Evolutionary conservation across 768 basidiomycete species (phyloP).

Genomic region (Coprinopsis cinerea): DNA sequence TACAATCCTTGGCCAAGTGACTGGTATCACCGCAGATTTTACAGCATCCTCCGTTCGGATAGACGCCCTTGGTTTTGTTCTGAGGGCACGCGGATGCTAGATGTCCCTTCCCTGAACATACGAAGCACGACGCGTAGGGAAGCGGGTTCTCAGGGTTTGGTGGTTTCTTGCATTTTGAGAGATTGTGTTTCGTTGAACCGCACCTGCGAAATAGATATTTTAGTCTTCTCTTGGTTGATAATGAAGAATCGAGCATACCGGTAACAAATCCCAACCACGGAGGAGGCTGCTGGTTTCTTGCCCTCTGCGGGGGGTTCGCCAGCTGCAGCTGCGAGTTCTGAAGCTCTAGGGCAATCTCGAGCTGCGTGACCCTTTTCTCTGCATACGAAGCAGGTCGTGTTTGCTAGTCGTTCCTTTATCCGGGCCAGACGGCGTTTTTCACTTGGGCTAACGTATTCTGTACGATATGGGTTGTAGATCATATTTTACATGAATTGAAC

Average conservation of each 20-base stretch:
- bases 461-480: conserved; percentile 5
- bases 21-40: conserved; percentile 82
- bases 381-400: conserved; percentile 83
- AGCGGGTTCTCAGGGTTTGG: conserved; percentile 58
- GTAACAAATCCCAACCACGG: conserved; percentile 58
- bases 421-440: conserved; percentile 66
- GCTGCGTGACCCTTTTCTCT: conserved; percentile 80
- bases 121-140: conserved; percentile 89
- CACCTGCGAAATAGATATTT: conserved; percentile 45
- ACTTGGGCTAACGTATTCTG: conserved; percentile 19
- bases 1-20: conserved; percentile 84
- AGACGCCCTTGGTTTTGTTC: conserved; percentile 76
- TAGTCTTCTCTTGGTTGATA: not conserved
- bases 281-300: conserved; percentile 12
- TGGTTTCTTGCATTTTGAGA: conserved; percentile 72
- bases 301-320: conserved; percentile 13
- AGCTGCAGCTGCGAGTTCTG: conserved; percentile 16
- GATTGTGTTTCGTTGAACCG: conserved; percentile 69
- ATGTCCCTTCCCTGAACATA: conserved; percentile 81
- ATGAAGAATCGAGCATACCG: conserved; percentile 38
- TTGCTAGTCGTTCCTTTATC: conserved; percentile 45
- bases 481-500: conserved; percentile 14
- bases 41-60: conserved; percentile 87
- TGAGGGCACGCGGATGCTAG: conserved; percentile 78
- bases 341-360: conserved; percentile 61